Percentiles rank a stretch among this genome's conserved stretches.
These are phyloP conservation scores for Mycena belliarum DNA, from an alignment of 768 basidiomycete genomes.

Conservation along the genomic window DNA sequence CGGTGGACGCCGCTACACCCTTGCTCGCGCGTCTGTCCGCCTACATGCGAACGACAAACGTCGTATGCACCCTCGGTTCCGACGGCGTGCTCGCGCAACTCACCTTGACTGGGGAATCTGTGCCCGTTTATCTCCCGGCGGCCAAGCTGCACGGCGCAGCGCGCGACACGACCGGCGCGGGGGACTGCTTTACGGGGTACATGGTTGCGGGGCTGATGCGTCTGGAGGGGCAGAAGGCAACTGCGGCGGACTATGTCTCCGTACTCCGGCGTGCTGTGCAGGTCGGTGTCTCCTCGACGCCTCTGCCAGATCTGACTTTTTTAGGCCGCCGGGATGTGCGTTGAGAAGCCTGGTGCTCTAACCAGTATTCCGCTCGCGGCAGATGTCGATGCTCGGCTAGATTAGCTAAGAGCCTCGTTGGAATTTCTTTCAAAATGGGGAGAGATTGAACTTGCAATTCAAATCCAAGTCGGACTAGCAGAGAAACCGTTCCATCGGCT, in stretches of 20 bases:
- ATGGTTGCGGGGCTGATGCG: slow-evolving; percentile 58
- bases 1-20: slow-evolving; percentile 1
- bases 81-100: slow-evolving; percentile 50
- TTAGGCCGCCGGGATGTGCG: slow-evolving; percentile 64
- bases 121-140: slow-evolving; percentile 45
- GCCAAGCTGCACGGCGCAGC: slow-evolving; percentile 40
- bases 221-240: slow-evolving; percentile 26
- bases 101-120: slow-evolving; percentile 28
- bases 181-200: slow-evolving; percentile 66
- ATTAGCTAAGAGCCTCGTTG: no score
- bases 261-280: slow-evolving; percentile 42
- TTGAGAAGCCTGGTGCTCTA: slow-evolving; percentile 56
- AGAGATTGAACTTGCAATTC: no score
- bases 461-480: no score
- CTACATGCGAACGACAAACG: slow-evolving; percentile 37
- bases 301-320: not conserved
- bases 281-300: not conserved
- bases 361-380: slow-evolving; percentile 49
- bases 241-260: slow-evolving; percentile 33
- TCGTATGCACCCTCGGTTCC: slow-evolving; percentile 60
- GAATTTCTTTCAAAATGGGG: no score
- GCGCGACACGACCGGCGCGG: slow-evolving; percentile 63
- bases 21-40: slow-evolving; percentile 20
- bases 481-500: no score
- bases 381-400: slow-evolving; percentile 19